Evolutionary conservation across 768 basidiomycete genomes (phyloP), one percentile per base, ranked within the genome.

Genomic region (Cyathus striatus): DNA sequence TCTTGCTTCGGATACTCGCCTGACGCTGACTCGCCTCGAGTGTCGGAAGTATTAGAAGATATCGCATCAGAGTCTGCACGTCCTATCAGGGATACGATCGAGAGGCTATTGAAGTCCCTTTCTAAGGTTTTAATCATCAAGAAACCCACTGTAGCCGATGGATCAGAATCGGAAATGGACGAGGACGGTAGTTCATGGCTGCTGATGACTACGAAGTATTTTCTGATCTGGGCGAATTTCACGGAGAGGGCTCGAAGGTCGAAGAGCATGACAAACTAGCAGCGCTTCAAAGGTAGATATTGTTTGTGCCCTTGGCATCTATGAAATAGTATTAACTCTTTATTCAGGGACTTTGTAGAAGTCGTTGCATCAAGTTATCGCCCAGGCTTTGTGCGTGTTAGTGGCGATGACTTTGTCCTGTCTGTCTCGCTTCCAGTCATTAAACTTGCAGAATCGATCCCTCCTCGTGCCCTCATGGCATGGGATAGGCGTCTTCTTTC

Each of bases 401-500:
- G 68, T 13, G 64, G 64, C 24, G 67, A 76, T 48, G 76, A 76
- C 47, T 74, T 79, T 46, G 68, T 69, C 12, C 56, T 83, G 10
- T 76, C 78, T 2, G 63, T 83, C 5, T 81, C 80, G 2, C 44
- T 79, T n/a, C 77, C 81, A 9, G 69, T 76, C 30, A 63, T 80
- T 44, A 61, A 50, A 7, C 67, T 83, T 9, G 67, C 78, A 12
- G 51, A 69, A 10, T 68, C 65, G 39, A 77, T 85, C 18, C 72
- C 82, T 9, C 71, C 81, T 3, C 78, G 78, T 26, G 83, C 83
- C 7, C 64, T 88, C 23, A 75, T 84, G 60, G 83, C 84, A 18
- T 88, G 86, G 86, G 86, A 88, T 52, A 68, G 76, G 12, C 73
- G 73, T 6, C 70, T 87, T 4, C 67, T 86, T 17, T 67, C 76